Conservation (phyloP, 345 rosid species). For the Sisymbrium altissimum region DNA sequence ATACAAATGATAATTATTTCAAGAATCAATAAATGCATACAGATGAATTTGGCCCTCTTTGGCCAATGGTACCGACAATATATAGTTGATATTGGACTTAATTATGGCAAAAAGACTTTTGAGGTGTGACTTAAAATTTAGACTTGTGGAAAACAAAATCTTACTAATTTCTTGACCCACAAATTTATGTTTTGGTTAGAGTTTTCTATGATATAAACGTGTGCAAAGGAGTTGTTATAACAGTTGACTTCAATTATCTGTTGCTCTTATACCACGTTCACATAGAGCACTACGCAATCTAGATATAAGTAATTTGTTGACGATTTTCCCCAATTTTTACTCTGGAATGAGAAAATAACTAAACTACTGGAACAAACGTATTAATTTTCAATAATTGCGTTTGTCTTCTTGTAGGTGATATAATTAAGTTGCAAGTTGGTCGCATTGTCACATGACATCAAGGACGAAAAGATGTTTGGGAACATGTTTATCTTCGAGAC, state of each 20-base stretch:
- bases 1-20: not conserved
- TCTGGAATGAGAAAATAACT: not conserved
- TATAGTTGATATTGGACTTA: constrained; percentile 1
- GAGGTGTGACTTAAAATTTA: not conserved
- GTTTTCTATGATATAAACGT: not conserved
- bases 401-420: constrained; percentile 8
- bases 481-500: constrained; percentile 31
- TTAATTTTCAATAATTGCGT: not conserved
- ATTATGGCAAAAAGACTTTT: not conserved
- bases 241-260: not conserved
- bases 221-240: not conserved
- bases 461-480: constrained; percentile 24
- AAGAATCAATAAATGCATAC: constrained; percentile 20
- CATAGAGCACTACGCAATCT: not conserved
- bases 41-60: not conserved
- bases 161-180: not conserved
- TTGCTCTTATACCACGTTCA: not conserved
- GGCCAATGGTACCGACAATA: not conserved
- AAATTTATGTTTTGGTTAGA: not conserved
- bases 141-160: too few species aligned
- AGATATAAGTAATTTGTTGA: not conserved
- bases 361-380: not conserved
- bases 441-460: constrained; percentile 11
- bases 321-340: not conserved
- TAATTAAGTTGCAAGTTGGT: constrained; percentile 29